These are phyloP conservation scores for Pseudisothecium myosuroides DNA, from an alignment of 225 moss, liverwort and hornwort species.

Conservation along the genomic window DNA sequence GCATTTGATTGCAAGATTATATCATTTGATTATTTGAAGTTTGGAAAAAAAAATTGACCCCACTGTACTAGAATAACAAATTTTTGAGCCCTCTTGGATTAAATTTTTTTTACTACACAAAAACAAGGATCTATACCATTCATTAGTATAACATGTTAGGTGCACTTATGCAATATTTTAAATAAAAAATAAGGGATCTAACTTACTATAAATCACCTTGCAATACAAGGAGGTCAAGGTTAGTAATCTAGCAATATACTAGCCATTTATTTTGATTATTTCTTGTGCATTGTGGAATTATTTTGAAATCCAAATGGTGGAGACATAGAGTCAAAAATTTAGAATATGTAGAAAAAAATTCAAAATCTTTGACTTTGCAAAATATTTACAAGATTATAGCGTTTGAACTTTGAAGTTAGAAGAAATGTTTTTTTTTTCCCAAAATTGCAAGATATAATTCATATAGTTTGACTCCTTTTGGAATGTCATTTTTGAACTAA, in stretches of 20 bases:
- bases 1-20: background rate
- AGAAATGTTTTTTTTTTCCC: background rate
- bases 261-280: background rate
- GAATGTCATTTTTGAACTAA: background rate
- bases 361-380: background rate
- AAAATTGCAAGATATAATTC: background rate
- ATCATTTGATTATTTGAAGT: background rate
- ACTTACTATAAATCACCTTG: background rate
- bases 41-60: background rate
- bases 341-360: background rate
- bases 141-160: background rate
- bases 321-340: background rate
- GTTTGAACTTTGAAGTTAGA: background rate
- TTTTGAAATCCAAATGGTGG: background rate
- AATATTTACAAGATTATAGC: too few relatives aligned
- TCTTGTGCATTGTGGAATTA: background rate
- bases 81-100: background rate
- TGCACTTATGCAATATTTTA: background rate
- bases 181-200: background rate
- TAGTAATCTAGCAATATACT: background rate
- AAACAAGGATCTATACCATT: background rate
- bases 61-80: fast-evolving
- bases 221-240: background rate
- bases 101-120: background rate
- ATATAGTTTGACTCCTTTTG: background rate